phyloP scores from a whole-genome alignment of 176 grass and related monocot species.

The Musa acuminata region DNA sequence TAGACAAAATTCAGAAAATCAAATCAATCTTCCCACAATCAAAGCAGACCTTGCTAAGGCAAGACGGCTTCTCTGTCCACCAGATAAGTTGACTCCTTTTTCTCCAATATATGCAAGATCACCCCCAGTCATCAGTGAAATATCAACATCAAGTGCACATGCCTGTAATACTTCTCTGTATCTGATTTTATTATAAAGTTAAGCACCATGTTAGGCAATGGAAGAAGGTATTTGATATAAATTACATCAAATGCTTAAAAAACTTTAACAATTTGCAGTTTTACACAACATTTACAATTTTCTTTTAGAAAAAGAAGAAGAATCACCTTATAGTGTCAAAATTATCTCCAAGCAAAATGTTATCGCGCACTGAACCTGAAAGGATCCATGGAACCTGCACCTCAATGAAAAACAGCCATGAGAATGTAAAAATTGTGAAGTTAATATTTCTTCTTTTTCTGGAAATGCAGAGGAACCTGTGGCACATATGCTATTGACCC shows the following conservation, averaged over 20 bases:
- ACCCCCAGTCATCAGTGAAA: conserved; percentile 62
- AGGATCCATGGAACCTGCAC: conserved; percentile 88
- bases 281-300: too few species aligned
- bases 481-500: conserved; percentile 75
- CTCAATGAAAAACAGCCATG: conserved; percentile 6
- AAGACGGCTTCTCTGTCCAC: conserved; percentile 82
- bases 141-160: conserved; percentile 82
- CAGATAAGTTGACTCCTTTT: conserved; percentile 92
- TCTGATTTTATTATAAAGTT: conserved; percentile 17
- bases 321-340: conserved; percentile 58
- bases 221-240: not conserved
- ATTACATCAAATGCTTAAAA: too few species aligned
- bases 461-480: conserved; percentile 42
- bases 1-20: conserved; percentile 7
- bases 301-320: not conserved
- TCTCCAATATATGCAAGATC: conserved; percentile 76
- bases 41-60: conserved; percentile 68
- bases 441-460: not conserved
- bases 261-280: too few species aligned
- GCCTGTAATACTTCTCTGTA: conserved; percentile 76
- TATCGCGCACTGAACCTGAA: conserved; percentile 69
- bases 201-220: not conserved
- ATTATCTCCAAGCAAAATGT: conserved; percentile 85
- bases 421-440: conserved; percentile 1
- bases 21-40: conserved; percentile 7